Percentiles rank a stretch among this genome's conserved stretches.
These are phyloP conservation scores for Trichosporon faecale DNA, from an alignment of 1,284 basidiomycete genomes.

Conservation along the genomic window DNA sequence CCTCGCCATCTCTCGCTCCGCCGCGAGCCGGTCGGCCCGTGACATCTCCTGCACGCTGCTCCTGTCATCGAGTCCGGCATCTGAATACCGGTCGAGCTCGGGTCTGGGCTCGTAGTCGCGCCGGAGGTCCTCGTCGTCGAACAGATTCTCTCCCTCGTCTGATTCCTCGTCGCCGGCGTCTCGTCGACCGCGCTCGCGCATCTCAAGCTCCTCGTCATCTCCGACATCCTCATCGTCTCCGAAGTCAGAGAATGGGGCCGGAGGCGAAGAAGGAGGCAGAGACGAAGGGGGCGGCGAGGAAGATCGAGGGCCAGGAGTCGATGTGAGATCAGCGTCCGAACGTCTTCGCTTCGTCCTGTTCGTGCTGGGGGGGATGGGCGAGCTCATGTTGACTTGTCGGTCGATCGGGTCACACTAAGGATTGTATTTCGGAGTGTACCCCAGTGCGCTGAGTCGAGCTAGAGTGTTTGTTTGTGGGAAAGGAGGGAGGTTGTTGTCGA, in stretches of 20 bases:
- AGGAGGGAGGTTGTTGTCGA: not conserved
- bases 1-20: slow-evolving; percentile 81
- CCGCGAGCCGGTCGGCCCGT: slow-evolving; percentile 70
- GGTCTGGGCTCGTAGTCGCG: slow-evolving; percentile 87
- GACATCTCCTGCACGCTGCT: slow-evolving; percentile 71
- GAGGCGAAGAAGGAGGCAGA: slow-evolving; percentile 63
- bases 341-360: slow-evolving; percentile 20
- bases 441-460: not conserved
- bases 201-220: slow-evolving; percentile 66
- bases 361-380: slow-evolving; percentile 11
- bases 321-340: not conserved
- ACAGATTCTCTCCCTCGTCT: slow-evolving; percentile 81
- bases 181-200: slow-evolving; percentile 46
- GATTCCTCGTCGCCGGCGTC: slow-evolving; percentile 63
- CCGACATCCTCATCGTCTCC: slow-evolving; percentile 78
- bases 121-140: slow-evolving; percentile 70
- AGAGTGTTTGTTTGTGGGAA: not conserved
- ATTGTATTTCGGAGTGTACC: not conserved
- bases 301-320: slow-evolving; percentile 25
- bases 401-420: not conserved
- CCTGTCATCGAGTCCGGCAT: slow-evolving; percentile 81
- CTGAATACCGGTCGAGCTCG: slow-evolving; percentile 81
- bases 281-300: slow-evolving; percentile 48
- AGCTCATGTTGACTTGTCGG: slow-evolving; percentile 12
- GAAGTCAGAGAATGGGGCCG: slow-evolving; percentile 77